Evolutionary conservation across 2,329 filamentous ascomycete species (phyloP), one percentile per base, ranked within the genome.

Genomic region (Madurella mycetomatis): DNA sequence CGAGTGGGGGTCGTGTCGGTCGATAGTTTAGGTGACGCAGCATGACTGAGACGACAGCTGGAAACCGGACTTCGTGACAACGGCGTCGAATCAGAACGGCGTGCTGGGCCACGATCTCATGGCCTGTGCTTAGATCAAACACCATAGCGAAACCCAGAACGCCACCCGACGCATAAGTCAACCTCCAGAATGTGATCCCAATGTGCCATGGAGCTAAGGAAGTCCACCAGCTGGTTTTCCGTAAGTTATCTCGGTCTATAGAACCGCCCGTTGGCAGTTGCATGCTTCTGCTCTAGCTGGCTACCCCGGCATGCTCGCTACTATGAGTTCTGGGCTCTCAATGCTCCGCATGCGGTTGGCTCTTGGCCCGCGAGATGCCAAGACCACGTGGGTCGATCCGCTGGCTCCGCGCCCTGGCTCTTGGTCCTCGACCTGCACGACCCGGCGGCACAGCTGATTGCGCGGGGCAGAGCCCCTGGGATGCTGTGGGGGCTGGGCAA

Each of bases 351-450:
- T 47, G 15, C 18, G 34, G 3, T 25, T 25, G 25, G 25, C 25
- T 25, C 25, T 25, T 25, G 25, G 25, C 25, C 25, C 25, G 25
- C 7, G 25, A 25, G 25, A 42, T 48, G 53, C 53, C 53, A 55
- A 55, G 53, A 51, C 44, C 53, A 55, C 53, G 53, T 55, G 53
- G 53, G 7, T 17, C 25, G 15, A 52, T 51, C 25, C n/a, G 40
- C 39, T 55, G 53, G 53, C 40, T 53, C 45, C 9, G 34, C 34
- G 34, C 11, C 34, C 34, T 12, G 11, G 34, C 4, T 15, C 34
- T 15, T 11, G 11, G 11, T 15, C 9, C 34, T 4, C 11, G 4
- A 34, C 7, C 9, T 37, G 34, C 11, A 12, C 34, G 34, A 37
- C 9, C 13, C 11, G 11, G 9, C 34, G 13, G 34, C 11, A 37